Evolutionary conservation across 345 rosid species (phyloP).

Genomic region (Citrus inodora): DNA sequence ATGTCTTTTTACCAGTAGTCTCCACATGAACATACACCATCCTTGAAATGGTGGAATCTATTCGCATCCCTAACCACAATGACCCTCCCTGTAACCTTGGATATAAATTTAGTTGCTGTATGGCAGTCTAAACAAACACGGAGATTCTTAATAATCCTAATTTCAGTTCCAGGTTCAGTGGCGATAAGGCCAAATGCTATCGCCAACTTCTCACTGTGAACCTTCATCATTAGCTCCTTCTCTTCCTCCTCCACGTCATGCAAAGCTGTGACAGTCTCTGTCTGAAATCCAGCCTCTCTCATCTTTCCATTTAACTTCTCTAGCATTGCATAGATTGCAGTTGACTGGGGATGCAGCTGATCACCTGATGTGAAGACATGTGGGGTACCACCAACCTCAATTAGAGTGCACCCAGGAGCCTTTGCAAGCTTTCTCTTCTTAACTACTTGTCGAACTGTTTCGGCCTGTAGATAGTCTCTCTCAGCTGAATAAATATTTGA

Average conservation of each 20-base stretch:
- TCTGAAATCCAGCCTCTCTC: slow-evolving; percentile 69
- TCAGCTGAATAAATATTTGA: slow-evolving; percentile 69
- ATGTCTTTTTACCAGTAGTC: slow-evolving; percentile 59
- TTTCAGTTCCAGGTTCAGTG: slow-evolving; percentile 63
- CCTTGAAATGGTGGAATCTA: slow-evolving; percentile 78
- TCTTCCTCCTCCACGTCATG: slow-evolving; percentile 93
- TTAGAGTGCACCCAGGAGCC: slow-evolving; percentile 76
- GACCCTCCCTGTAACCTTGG: slow-evolving; percentile 62
- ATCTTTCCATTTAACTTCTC: slow-evolving; percentile 60
- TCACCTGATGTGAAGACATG: slow-evolving; percentile 79
- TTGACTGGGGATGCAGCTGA: slow-evolving; percentile 56
- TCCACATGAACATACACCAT: slow-evolving; percentile 75
- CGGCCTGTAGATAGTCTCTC: slow-evolving; percentile 65
- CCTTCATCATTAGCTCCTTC: slow-evolving; percentile 62
- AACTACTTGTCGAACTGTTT: slow-evolving; percentile 58
- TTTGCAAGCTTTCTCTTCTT: slow-evolving; percentile 56
- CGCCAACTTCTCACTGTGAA: slow-evolving; percentile 82
- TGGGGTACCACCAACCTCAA: slow-evolving; percentile 60
- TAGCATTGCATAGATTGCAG: slow-evolving; percentile 58
- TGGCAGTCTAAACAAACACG: slow-evolving; percentile 83
- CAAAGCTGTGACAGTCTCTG: slow-evolving; percentile 56
- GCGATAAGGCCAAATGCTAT: slow-evolving; percentile 76
- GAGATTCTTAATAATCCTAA: slow-evolving; percentile 72
- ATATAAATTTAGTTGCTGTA: slow-evolving; percentile 64
- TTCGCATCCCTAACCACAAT: slow-evolving; percentile 81